Evolutionary conservation across 2,329 filamentous ascomycete species (phyloP), one percentile per base, ranked within the genome.

Genomic region (Hypoxylon sp.): DNA sequence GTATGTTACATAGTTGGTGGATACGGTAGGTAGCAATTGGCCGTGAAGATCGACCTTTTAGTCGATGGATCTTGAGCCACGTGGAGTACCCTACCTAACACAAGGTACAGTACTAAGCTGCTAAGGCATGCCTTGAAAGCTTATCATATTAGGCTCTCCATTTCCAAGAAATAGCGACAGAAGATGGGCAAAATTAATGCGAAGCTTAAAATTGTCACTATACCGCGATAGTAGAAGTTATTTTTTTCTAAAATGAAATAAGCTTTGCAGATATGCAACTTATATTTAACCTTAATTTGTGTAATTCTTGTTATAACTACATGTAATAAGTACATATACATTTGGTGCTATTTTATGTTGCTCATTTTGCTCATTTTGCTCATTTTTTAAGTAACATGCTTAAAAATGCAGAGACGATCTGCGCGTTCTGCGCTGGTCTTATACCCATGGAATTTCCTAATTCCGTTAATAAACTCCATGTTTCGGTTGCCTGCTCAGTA

Each of bases 381-480:
- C 31, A 37, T 53, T 17, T 53, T n/a, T 39, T 39, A 5, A 53
- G 26, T 29, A 53, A 37, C 33, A 39, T 53, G 6, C 50, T 53
- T 39, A 53, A 35, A 13, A 53, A 53, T 39, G 50, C 19, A 24
- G 50, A 53, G 9, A 53, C 50, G 17, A 53, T 35, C 19, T 53
- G 50, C 11, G 33, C 50, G 6, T 53, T 53, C 19, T 53, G 50
- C 17, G 50, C 50, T 6, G 50, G 50, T 13, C 31, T 33, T 8
- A 53, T 22, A 14, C 50, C 50, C 50, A 53, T 22, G 17, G 50
- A 29, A 37, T 53, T 35, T 10, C 50, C 50, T 13, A 53, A 39
- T 39, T 53, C 50, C 10, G 50, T 37, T 39, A 53, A 39, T 53
- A 53, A 53, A 53, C 50, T 53, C 50, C 50, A 53, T 19, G 50